Percentiles rank a stretch among this genome's conserved stretches.
Conservation (phyloP, 345 rosid genomes). For the Dipteronia dyeriana region DNA sequence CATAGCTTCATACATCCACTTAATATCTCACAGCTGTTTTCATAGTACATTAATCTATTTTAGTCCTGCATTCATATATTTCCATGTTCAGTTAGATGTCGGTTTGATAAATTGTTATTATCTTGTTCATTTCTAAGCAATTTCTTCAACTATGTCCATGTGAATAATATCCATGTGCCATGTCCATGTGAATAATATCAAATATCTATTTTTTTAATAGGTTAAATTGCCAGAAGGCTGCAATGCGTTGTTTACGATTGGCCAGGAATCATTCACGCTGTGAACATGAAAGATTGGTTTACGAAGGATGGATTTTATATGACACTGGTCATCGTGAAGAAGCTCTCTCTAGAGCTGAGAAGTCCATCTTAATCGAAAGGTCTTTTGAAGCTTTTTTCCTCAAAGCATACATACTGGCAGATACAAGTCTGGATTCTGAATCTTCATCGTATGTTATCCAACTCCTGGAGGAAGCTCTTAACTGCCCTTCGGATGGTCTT, state of each 20-base stretch:
- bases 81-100: background rate
- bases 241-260: constrained; percentile 77
- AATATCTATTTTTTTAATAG: constrained; percentile 35
- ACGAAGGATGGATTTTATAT: constrained; percentile 95
- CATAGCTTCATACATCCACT: background rate
- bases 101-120: background rate
- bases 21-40: background rate
- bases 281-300: constrained; percentile 76
- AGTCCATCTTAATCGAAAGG: constrained; percentile 69
- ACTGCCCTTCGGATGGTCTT: constrained; percentile 94
- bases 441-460: constrained; percentile 63
- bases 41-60: background rate
- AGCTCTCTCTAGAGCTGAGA: constrained; percentile 77
- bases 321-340: constrained; percentile 79
- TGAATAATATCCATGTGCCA: background rate
- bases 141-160: background rate
- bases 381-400: constrained; percentile 82
- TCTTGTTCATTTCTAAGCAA: background rate
- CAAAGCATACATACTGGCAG: constrained; percentile 45
- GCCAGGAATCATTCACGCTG: constrained; percentile 64
- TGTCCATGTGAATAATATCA: constrained; percentile 1
- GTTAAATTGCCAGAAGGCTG: constrained; percentile 88
- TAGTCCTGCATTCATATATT: background rate
- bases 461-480: constrained; percentile 89
- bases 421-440: constrained; percentile 59